phyloP scores from a whole-genome alignment of 2,329 filamentous ascomycete genomes.

The Calonectria pseudoreteaudii region DNA sequence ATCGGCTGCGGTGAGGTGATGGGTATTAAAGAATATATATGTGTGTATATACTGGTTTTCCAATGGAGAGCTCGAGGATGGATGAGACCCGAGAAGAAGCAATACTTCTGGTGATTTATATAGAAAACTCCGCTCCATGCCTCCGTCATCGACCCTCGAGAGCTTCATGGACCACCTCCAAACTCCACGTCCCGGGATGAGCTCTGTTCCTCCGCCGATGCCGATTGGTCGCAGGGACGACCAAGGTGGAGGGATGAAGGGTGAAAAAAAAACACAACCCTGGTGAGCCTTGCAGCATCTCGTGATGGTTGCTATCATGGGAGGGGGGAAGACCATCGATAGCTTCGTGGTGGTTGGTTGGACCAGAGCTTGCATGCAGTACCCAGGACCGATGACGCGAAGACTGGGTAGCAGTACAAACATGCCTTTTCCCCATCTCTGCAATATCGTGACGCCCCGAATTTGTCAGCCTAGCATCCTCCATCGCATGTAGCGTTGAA shows the following conservation, averaged over 20 bases:
- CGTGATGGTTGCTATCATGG: background rate
- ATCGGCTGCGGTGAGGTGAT: background rate
- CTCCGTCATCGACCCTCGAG: conserved; percentile 9
- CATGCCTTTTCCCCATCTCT: background rate
- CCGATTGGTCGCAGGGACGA: conserved; percentile 11
- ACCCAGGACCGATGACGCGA: background rate
- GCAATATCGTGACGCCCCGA: background rate
- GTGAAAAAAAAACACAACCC: background rate
- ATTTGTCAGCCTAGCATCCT: conserved; percentile 5
- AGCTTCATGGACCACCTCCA: background rate
- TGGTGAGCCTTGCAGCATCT: background rate
- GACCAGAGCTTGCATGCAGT: background rate
- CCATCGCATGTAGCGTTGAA: background rate
- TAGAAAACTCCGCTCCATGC: background rate
- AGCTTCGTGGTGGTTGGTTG: background rate
- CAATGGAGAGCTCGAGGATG: background rate
- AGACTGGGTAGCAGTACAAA: background rate
- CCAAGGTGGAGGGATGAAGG: background rate
- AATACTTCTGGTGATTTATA: background rate
- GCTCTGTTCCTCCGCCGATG: background rate
- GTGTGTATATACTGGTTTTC: background rate
- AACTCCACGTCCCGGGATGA: background rate
- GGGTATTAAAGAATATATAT: background rate
- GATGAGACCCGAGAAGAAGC: background rate
- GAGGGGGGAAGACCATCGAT: background rate